phyloP scores from a whole-genome alignment of 805 yeast genomes.

The Nakazawaea anatomiae region DNA sequence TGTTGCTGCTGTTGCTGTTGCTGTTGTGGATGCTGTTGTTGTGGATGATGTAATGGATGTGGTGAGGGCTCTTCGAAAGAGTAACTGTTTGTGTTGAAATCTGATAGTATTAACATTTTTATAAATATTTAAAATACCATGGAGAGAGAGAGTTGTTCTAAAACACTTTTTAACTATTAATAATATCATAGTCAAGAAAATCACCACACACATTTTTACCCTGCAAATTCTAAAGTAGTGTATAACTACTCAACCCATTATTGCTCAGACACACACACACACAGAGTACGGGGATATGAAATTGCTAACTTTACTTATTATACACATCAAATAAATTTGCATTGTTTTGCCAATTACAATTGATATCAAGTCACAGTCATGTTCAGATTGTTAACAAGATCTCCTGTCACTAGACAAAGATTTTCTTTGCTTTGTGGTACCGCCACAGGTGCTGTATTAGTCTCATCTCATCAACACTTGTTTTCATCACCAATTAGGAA shows the following conservation, averaged over 20 bases:
- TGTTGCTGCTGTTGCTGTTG: not conserved
- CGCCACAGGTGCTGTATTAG: not conserved
- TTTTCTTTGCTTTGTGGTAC: not conserved
- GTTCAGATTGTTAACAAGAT: not conserved
- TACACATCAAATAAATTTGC: too few species aligned
- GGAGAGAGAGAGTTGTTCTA: not conserved
- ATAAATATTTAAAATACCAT: not conserved
- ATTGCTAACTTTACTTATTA: too few species aligned
- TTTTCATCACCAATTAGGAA: not conserved
- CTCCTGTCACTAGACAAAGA: not conserved
- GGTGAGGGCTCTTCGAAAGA: not conserved
- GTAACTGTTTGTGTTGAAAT: not conserved
- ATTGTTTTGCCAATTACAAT: too few species aligned
- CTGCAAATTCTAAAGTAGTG: too few species aligned
- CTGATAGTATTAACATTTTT: slow-evolving; percentile 8
- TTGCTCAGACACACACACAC: too few species aligned
- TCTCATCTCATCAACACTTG: not conserved
- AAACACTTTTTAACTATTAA: too few species aligned
- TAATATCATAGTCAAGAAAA: too few species aligned
- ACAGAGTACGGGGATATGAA: too few species aligned
- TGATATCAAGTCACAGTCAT: not conserved
- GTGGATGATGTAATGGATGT: not conserved
- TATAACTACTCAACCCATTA: too few species aligned
- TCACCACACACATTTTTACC: too few species aligned
- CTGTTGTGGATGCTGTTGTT: not conserved